Evolutionary conservation across 306 rosid species (phyloP).

Genomic region (Fragaria iinumae): DNA sequence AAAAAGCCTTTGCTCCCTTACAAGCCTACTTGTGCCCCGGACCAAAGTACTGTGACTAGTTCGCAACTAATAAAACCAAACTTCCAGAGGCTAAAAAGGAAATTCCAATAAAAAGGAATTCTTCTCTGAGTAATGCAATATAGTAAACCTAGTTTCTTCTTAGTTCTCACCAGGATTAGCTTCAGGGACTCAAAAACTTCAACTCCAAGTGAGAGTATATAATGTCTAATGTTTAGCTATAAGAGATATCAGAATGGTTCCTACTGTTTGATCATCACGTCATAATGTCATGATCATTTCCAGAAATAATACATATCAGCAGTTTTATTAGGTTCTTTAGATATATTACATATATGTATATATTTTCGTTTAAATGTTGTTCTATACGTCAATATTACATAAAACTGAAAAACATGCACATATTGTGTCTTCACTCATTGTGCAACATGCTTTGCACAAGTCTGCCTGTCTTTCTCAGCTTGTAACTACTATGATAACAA

Average conservation of each 20-base stretch:
- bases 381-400: background rate
- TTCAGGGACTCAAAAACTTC: background rate
- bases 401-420: background rate
- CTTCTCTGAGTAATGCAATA: background rate
- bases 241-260: background rate
- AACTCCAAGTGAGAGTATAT: background rate
- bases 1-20: slow-evolving; percentile 47
- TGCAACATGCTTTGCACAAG: background rate
- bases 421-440: background rate
- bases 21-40: slow-evolving; percentile 39
- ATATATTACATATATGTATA: background rate
- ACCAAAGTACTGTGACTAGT: slow-evolving; percentile 29
- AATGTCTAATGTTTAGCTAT: background rate
- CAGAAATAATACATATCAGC: background rate
- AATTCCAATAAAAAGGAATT: slow-evolving; percentile 36
- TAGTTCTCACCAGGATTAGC: background rate
- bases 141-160: background rate
- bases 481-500: background rate
- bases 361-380: background rate
- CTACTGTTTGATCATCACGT: background rate
- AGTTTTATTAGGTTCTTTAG: background rate
- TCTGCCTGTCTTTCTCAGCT: background rate
- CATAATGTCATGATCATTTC: background rate
- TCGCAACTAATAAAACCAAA: slow-evolving; percentile 66
- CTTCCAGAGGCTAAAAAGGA: slow-evolving; percentile 68